phyloP scores from a whole-genome alignment of 176 grass and related monocot genomes.

The Olyra latifolia region DNA sequence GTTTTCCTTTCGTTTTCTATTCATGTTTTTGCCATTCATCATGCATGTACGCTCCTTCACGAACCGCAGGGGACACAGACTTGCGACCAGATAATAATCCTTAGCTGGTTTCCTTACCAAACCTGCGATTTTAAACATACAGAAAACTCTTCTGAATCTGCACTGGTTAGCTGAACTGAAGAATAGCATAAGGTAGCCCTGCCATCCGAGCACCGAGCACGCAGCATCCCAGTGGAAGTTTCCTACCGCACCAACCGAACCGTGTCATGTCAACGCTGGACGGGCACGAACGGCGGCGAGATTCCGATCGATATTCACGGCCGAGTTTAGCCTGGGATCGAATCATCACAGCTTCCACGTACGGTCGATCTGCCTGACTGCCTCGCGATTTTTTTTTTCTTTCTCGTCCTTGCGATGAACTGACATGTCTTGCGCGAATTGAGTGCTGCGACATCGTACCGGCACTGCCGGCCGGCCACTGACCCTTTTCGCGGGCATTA shows the following conservation, averaged over 20 bases:
- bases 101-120: not conserved
- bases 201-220: conserved; percentile 22
- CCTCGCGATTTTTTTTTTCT: no score
- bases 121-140: conserved; percentile 1
- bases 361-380: not conserved
- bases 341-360: no score
- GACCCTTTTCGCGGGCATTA: not conserved
- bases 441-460: not conserved
- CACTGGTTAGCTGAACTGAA: conserved; percentile 27
- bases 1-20: not conserved
- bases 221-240: conserved; percentile 14
- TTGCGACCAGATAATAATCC: not conserved
- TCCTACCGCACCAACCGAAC: conserved; percentile 18
- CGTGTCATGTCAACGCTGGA: not conserved
- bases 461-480: not conserved
- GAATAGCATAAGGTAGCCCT: not conserved
- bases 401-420: not conserved
- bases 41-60: not conserved
- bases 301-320: conserved; percentile 1
- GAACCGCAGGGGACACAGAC: conserved; percentile 16
- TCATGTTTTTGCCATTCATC: not conserved
- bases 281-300: not conserved
- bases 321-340: not conserved
- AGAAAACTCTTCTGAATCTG: not conserved
- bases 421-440: not conserved